A percentile compares a stretch with the other conserved stretches of the same genome.
Evolutionary conservation across 371 early-diverging fungal genomes (phyloP).

Genomic region (Apophysomyces elegans): DNA sequence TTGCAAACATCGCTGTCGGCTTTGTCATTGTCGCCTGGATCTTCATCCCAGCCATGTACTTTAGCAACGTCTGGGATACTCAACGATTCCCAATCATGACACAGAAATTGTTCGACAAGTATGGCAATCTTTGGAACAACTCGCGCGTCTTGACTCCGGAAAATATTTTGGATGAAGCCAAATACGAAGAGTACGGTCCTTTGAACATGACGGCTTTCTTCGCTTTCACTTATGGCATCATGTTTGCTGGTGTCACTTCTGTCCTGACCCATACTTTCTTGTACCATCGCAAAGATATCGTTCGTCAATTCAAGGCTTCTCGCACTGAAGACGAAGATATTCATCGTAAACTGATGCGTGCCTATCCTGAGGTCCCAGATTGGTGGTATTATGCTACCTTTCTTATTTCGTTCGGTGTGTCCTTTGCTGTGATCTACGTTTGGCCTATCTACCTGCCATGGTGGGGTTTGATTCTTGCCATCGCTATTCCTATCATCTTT

Average conservation of each 20-base stretch:
- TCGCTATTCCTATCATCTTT: constrained; percentile 65
- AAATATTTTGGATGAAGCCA: constrained; percentile 60
- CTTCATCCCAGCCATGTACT: constrained; percentile 73
- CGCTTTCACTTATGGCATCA: constrained; percentile 63
- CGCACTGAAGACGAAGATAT: constrained; percentile 67
- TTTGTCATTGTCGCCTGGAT: constrained; percentile 77
- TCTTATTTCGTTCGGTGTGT: constrained; percentile 43
- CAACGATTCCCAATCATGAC: constrained; percentile 68
- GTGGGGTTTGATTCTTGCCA: constrained; percentile 72
- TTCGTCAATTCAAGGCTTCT: constrained; percentile 56
- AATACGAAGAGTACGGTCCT: constrained; percentile 71
- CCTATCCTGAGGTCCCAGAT: constrained; percentile 72
- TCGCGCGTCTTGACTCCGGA: constrained; percentile 57
- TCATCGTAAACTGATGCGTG: constrained; percentile 72
- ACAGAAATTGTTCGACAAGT: constrained; percentile 37
- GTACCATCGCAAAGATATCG: constrained; percentile 68
- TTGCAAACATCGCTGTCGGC: constrained; percentile 71
- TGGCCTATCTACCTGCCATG: constrained; percentile 66
- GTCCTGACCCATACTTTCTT: constrained; percentile 65
- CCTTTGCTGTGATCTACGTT: constrained; percentile 54
- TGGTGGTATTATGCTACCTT: constrained; percentile 75
- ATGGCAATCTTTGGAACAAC: constrained; percentile 62
- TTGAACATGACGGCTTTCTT: constrained; percentile 69
- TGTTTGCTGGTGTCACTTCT: constrained; percentile 69
- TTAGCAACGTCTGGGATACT: constrained; percentile 66